Base-by-base conservation (phyloP, 805 yeast species). In the Cyberlindnera saturnus region DNA sequence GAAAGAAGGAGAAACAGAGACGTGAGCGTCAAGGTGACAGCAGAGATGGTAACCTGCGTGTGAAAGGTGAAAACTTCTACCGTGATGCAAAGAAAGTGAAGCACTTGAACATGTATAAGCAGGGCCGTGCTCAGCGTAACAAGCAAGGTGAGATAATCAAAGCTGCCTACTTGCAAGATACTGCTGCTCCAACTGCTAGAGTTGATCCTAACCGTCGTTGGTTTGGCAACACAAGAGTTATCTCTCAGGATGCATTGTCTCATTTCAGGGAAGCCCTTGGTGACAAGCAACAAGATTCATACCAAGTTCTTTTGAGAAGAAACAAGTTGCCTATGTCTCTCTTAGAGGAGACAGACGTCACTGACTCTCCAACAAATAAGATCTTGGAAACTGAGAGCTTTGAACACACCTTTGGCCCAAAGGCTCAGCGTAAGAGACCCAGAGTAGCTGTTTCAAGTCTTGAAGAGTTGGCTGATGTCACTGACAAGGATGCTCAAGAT, bases 161-260 rank as follows among this genome's bases (percentile, higher is more conserved):
- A 60, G 96, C 96, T 36, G 97, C 98, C 16, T 81, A 79, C 26
- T 74, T 91, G 45, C 99, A 91, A 63, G 82, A 86, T 53, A 81
- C 88, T 4, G 90, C 88, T 49, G 73, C 86, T 26, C 98, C 98
- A 13, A 79, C 72, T 50, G 98, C 98, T 2, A 74, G 99, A 48
- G 95, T 91, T 36, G 96, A 87, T 61, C 98, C 99, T 6, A 91
- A 91, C 64, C 79, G 96, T 64, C 79, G 95, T 61, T 91, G 98
- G 99, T 93, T 93, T 61, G 96, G 96, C 39, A 93, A 89, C 66
- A 88, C 99, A 13, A 79, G 99, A 60, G 99, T 91, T 34, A 91
- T 91, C 59, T 91, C 97, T 5, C 99, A 91, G 64, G 96, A 93
- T 71, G 96, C 98, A 2, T 71, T 91, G 57, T 72, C 84, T 26